These are phyloP conservation scores for Microdochium bolleyi DNA, from an alignment of 2,329 filamentous ascomycete genomes.

Conservation along the genomic window DNA sequence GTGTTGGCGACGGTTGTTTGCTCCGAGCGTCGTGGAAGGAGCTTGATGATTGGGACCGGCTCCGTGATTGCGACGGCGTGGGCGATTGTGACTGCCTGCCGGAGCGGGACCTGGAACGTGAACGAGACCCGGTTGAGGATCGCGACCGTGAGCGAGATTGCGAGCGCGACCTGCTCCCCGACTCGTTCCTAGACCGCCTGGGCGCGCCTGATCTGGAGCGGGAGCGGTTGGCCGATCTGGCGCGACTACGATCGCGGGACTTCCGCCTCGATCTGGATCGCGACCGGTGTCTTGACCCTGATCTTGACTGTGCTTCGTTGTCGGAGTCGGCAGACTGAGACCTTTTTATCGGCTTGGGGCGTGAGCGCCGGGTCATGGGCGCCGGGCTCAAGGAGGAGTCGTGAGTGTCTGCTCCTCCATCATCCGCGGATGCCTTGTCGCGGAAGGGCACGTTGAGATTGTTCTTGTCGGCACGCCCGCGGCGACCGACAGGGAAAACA, in stretches of 20 bases:
- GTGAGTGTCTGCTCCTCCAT: slow-evolving; percentile 3
- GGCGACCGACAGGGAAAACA: slow-evolving; percentile 8
- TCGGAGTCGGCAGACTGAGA: background rate
- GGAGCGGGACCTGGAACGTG: slow-evolving; percentile 7
- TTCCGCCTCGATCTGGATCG: slow-evolving; percentile 8
- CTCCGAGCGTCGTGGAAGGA: slow-evolving; percentile 3
- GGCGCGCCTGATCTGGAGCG: slow-evolving; percentile 4
- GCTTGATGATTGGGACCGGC: background rate
- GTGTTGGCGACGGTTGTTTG: slow-evolving; percentile 22
- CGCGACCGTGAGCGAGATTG: slow-evolving; percentile 4
- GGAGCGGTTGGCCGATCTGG: background rate
- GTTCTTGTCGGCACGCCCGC: slow-evolving; percentile 4
- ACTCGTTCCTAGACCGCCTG: too few species aligned
- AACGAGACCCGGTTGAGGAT: slow-evolving; percentile 10
- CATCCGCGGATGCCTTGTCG: slow-evolving; percentile 10
- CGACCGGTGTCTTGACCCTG: slow-evolving; percentile 12
- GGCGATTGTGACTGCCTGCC: slow-evolving; percentile 10
- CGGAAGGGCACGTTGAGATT: slow-evolving; percentile 18
- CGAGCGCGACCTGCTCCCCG: slow-evolving; percentile 1
- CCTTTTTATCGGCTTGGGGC: background rate
- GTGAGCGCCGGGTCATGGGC: background rate
- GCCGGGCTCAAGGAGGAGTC: background rate
- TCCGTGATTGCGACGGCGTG: slow-evolving; percentile 6
- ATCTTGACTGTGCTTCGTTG: background rate
- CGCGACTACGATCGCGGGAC: background rate